A percentile compares a stretch with the other conserved stretches of the same genome.
phyloP scores from a whole-genome alignment of 257 asterid genomes.

The Lithospermum erythrorhizon region DNA sequence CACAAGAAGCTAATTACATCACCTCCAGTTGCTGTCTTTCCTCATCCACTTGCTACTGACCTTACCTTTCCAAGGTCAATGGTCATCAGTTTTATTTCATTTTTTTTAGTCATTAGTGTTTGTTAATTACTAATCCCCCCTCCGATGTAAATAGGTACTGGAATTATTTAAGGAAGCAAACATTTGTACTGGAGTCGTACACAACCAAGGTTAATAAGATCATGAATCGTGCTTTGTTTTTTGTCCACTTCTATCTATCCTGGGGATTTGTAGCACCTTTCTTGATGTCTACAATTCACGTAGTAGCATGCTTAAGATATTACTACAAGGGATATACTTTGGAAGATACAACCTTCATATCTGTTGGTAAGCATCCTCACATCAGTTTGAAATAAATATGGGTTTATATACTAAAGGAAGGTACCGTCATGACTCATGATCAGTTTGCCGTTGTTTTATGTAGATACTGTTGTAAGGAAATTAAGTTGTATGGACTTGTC shows the following conservation, averaged over 20 bases:
- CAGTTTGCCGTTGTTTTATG: neutral
- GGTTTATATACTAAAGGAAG: neutral
- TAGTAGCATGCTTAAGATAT: constrained; percentile 63
- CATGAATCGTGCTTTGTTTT: constrained; percentile 91
- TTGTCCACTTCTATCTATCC: constrained; percentile 79
- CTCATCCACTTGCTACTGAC: constrained; percentile 96
- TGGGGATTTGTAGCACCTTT: constrained; percentile 93
- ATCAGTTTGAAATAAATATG: constrained; percentile 1
- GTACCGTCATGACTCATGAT: neutral
- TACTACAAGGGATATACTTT: constrained; percentile 40
- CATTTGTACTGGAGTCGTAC: constrained; percentile 93
- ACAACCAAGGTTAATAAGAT: constrained; percentile 74
- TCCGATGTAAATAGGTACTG: constrained; percentile 55
- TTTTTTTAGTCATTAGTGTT: constrained; percentile 3
- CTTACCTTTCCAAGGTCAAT: constrained; percentile 87
- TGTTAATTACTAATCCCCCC: constrained; percentile 9
- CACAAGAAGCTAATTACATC: constrained; percentile 81
- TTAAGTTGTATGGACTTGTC: too few species aligned
- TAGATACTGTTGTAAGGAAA: too few species aligned
- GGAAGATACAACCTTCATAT: constrained; percentile 45
- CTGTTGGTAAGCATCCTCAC: constrained; percentile 43
- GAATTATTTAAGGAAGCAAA: constrained; percentile 98
- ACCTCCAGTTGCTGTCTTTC: constrained; percentile 97
- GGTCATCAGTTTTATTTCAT: constrained; percentile 10
- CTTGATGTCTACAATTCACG: constrained; percentile 60